Evolutionary conservation across 441 rosid species (phyloP).

Genomic region (Pelargonium hybrid): DNA sequence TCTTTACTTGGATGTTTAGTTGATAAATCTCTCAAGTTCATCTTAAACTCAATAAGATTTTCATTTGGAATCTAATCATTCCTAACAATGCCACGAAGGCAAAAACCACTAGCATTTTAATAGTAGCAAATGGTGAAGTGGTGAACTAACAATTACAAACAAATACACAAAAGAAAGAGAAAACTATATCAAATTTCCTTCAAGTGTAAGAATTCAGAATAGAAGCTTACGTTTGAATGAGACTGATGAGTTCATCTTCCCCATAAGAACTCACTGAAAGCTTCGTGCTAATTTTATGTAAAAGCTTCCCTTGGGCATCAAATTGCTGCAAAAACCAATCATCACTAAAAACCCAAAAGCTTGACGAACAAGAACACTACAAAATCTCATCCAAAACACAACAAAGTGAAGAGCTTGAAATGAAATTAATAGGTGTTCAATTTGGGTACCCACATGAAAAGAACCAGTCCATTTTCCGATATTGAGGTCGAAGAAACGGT

Average conservation of each 20-base stretch:
- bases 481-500: constrained; percentile 52
- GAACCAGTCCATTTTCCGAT: constrained; percentile 77
- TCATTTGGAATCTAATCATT: too few relatives aligned
- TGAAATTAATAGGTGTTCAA: background rate
- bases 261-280: constrained; percentile 75
- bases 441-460: constrained; percentile 40
- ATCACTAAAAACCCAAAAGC: background rate
- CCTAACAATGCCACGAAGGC: too few relatives aligned
- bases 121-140: too few relatives aligned
- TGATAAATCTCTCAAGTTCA: background rate
- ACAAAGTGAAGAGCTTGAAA: background rate
- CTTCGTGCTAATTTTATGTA: constrained; percentile 57
- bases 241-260: constrained; percentile 75
- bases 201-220: too few relatives aligned
- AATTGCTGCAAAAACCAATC: constrained; percentile 54
- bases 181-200: too few relatives aligned
- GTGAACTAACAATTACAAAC: too few relatives aligned
- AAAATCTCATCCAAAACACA: background rate
- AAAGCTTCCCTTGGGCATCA: constrained; percentile 50
- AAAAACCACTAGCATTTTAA: too few relatives aligned
- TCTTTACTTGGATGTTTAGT: too few relatives aligned
- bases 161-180: too few relatives aligned
- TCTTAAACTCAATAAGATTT: background rate
- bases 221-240: constrained; percentile 77
- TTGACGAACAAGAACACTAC: background rate